Percentiles rank a stretch among this genome's conserved stretches.
Evolutionary conservation across 805 yeast genomes (phyloP).

Genomic region (Candida sithepensis): DNA sequence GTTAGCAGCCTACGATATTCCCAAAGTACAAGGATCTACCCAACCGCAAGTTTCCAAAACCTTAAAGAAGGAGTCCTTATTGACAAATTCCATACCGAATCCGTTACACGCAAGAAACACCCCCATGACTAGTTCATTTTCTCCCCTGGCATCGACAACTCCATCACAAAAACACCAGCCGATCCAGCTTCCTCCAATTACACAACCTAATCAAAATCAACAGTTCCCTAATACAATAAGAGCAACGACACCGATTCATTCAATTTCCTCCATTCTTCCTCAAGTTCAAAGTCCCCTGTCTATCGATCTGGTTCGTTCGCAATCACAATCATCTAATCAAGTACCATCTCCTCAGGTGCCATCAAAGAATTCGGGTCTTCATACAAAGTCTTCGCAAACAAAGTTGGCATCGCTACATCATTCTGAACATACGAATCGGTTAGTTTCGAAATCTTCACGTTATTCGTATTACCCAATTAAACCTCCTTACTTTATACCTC

Average conservation of each 20-base stretch:
- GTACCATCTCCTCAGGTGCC: neutral
- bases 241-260: neutral
- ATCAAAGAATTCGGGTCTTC: neutral
- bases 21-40: neutral
- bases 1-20: neutral
- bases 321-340: neutral
- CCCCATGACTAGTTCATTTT: neutral
- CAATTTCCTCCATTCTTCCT: neutral
- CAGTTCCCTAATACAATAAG: neutral
- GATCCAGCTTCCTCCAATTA: neutral
- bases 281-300: neutral
- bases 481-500: constrained; percentile 46
- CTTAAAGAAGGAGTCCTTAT: neutral
- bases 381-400: neutral
- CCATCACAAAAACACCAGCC: neutral
- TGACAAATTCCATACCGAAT: neutral
- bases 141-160: neutral
- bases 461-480: constrained; percentile 46
- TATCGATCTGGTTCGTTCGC: neutral
- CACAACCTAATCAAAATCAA: neutral
- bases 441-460: constrained; percentile 1
- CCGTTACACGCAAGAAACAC: neutral
- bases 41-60: neutral
- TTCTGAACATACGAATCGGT: neutral
- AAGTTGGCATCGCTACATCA: neutral